phyloP scores from a whole-genome alignment of 345 rosid species.

The Streptanthus diversifolius region DNA sequence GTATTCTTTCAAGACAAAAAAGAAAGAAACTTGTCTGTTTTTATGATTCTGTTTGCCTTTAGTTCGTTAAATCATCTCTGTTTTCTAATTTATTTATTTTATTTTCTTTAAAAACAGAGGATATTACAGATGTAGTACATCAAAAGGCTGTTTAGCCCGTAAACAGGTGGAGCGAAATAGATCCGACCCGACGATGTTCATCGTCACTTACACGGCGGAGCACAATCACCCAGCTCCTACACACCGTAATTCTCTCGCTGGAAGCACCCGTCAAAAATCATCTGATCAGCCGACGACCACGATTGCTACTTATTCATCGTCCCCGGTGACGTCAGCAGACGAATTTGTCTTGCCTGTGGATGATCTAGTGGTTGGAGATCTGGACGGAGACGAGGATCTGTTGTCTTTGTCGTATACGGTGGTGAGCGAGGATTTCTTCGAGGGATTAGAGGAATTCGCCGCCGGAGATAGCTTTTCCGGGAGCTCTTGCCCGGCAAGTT shows the following conservation, averaged over 20 bases:
- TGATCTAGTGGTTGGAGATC: constrained; percentile 44
- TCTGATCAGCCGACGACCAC: constrained; percentile 36
- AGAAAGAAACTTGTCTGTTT: constrained; percentile 16
- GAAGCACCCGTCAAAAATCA: constrained; percentile 80
- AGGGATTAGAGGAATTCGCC: constrained; percentile 62
- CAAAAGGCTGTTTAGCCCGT: constrained; percentile 92
- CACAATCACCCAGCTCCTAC: constrained; percentile 94
- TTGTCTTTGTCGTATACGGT: constrained; percentile 53
- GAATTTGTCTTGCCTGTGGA: constrained; percentile 36
- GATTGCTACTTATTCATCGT: constrained; percentile 38
- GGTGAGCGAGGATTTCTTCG: constrained; percentile 81
- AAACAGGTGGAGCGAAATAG: constrained; percentile 97
- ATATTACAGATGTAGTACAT: constrained; percentile 92
- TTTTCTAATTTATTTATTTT: not conserved
- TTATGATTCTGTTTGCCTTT: constrained; percentile 9
- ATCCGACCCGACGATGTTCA: constrained; percentile 89
- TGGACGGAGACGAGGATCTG: constrained; percentile 57
- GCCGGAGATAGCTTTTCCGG: constrained; percentile 49
- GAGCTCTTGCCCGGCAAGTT: constrained; percentile 45
- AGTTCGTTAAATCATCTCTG: not conserved
- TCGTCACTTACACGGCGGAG: constrained; percentile 91
- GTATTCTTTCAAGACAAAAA: constrained; percentile 20
- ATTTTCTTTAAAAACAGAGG: constrained; percentile 50
- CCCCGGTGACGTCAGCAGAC: constrained; percentile 60
- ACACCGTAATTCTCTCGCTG: constrained; percentile 92